These are phyloP conservation scores for Blastobotrys persicus DNA, from an alignment of 1,139 yeast genomes.

Conservation along the genomic window DNA sequence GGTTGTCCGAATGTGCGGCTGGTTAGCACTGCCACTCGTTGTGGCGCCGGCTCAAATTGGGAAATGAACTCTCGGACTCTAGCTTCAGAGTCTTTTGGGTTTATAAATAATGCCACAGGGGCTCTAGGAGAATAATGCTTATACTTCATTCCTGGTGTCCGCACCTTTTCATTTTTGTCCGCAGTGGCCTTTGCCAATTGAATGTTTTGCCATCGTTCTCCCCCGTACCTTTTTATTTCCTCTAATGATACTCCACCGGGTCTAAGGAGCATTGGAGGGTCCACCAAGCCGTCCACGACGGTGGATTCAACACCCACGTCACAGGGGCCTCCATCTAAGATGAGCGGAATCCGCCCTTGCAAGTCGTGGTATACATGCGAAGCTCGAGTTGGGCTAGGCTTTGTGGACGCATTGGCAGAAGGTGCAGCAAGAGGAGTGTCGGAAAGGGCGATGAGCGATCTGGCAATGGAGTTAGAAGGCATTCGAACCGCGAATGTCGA, in stretches of 20 bases:
- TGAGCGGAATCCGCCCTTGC: constrained; percentile 74
- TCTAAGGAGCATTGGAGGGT: constrained; percentile 83
- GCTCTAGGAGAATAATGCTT: constrained; percentile 93
- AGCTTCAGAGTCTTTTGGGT: constrained; percentile 47
- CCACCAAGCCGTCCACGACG: constrained; percentile 81
- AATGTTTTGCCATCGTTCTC: constrained; percentile 60
- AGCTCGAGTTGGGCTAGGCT: constrained; percentile 91
- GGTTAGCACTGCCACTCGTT: constrained; percentile 50
- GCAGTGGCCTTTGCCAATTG: constrained; percentile 66
- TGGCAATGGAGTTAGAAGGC: constrained; percentile 83
- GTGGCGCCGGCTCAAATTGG: constrained; percentile 17
- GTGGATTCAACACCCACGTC: constrained; percentile 93
- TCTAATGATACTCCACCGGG: constrained; percentile 94
- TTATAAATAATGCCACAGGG: constrained; percentile 65
- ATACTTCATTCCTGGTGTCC: constrained; percentile 98
- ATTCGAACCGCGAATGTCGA: constrained; percentile 87
- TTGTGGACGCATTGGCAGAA: constrained; percentile 92
- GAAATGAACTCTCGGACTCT: constrained; percentile 31
- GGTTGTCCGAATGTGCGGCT: constrained; percentile 26
- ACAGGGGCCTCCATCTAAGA: constrained; percentile 87
- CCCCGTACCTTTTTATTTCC: constrained; percentile 62
- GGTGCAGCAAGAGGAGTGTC: constrained; percentile 96
- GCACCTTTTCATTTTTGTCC: constrained; percentile 63
- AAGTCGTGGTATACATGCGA: constrained; percentile 79
- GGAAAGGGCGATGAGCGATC: constrained; percentile 84